Evolutionary conservation across 129 eudicot species (phyloP).

Genomic region (Sambucus nigra): DNA sequence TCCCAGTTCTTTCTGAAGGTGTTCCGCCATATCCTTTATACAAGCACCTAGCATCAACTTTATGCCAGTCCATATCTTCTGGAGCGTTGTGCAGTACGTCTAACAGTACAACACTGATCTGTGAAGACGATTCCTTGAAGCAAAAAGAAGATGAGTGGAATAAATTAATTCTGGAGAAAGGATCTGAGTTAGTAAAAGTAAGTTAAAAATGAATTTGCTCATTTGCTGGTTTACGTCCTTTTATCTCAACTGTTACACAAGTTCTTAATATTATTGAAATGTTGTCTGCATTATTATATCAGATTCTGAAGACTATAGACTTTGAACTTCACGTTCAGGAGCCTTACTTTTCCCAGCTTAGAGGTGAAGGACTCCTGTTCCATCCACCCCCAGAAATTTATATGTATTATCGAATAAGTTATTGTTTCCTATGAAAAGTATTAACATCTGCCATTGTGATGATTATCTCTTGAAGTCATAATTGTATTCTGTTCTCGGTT

Average conservation of each 20-base stretch:
- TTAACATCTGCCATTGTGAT: not conserved
- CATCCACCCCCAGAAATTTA: too few relatives aligned
- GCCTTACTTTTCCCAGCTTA: conserved; percentile 79
- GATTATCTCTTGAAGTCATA: not conserved
- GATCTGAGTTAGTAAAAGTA: conserved; percentile 48
- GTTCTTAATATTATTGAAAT: not conserved
- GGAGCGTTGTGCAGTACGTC: conserved; percentile 23
- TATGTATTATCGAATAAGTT: too few relatives aligned
- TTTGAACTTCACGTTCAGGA: conserved; percentile 85
- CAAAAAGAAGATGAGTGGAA: conserved; percentile 46
- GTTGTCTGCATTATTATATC: conserved; percentile 12
- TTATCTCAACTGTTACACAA: not conserved
- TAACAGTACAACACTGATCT: conserved; percentile 13
- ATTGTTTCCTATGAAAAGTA: too few relatives aligned
- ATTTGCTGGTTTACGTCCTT: not conserved
- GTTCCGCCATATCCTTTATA: conserved; percentile 76
- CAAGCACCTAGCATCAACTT: conserved; percentile 65
- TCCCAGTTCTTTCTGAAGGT: conserved; percentile 46
- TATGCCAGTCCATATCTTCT: conserved; percentile 39
- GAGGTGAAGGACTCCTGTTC: too few relatives aligned
- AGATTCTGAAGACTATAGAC: conserved; percentile 56
- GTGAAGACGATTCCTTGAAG: conserved; percentile 27
- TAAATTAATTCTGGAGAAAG: conserved; percentile 42
- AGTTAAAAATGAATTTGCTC: conserved; percentile 13
- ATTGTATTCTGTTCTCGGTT: not conserved